Evolutionary conservation across 1,284 basidiomycete genomes (phyloP).

Genomic region (Laetiporus sulphureus): DNA sequence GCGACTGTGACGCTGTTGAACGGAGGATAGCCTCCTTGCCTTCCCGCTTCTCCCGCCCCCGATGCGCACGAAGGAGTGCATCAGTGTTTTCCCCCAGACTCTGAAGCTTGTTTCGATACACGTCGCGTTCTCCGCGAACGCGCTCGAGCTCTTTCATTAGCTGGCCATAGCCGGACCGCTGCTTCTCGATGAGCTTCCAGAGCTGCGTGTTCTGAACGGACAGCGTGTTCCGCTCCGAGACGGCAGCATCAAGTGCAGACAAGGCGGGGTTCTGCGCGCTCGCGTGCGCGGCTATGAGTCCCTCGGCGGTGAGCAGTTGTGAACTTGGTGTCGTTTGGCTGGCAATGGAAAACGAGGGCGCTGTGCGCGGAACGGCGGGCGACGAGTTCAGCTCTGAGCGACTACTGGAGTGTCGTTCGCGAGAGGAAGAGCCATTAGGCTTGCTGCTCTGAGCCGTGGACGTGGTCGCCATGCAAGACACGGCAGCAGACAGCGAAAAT

Average conservation of each 20-base stretch:
- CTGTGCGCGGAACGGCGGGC: slow-evolving; percentile 15
- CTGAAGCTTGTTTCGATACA: slow-evolving; percentile 46
- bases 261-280: slow-evolving; percentile 45
- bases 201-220: slow-evolving; percentile 81
- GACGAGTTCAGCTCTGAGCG: slow-evolving; percentile 17
- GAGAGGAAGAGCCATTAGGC: slow-evolving; percentile 8
- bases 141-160: slow-evolving; percentile 77
- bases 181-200: slow-evolving; percentile 91
- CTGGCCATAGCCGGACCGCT: slow-evolving; percentile 63
- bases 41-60: slow-evolving; percentile 27
- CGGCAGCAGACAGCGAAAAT: background rate
- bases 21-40: slow-evolving; percentile 20
- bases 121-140: slow-evolving; percentile 73
- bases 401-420: slow-evolving; percentile 4
- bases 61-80: slow-evolving; percentile 23
- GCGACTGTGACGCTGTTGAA: slow-evolving; percentile 22
- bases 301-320: slow-evolving; percentile 41
- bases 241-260: slow-evolving; percentile 66
- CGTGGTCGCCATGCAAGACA: slow-evolving; percentile 6
- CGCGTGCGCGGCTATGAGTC: slow-evolving; percentile 48
- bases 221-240: slow-evolving; percentile 73
- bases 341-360: slow-evolving; percentile 21
- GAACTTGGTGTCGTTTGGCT: slow-evolving; percentile 23
- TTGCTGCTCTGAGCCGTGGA: background rate
- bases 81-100: slow-evolving; percentile 35